Evolutionary conservation across 345 rosid species (phyloP).

Genomic region (thale cress (Arabidopsis thaliana)): TAIR10.1 NC_003076.8:941501-942000

Average conservation of each 20-base stretch:
- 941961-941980: no score
- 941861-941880: no score
- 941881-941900: no score
- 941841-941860: background rate
- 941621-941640: conserved; percentile 13
- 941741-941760: conserved; percentile 38
- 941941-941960: no score
- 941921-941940: no score
- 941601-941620: conserved; percentile 2
- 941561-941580: conserved; percentile 32
- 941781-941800: background rate
- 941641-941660: conserved; percentile 18
- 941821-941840: conserved; percentile 22
- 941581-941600: conserved; percentile 44
- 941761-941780: background rate
- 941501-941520: conserved; percentile 30
- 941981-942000: no score
- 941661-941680: background rate
- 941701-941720: conserved; percentile 21
- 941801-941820: background rate
- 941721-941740: background rate
- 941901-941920: no score
- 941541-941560: conserved; percentile 39
- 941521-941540: conserved; percentile 43
- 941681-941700: conserved; percentile 15